A percentile compares a stretch with the other conserved stretches of the same genome.
phyloP scores from a whole-genome alignment of 1,139 yeast genomes.

The Suhomyces chickasaworum region DNA sequence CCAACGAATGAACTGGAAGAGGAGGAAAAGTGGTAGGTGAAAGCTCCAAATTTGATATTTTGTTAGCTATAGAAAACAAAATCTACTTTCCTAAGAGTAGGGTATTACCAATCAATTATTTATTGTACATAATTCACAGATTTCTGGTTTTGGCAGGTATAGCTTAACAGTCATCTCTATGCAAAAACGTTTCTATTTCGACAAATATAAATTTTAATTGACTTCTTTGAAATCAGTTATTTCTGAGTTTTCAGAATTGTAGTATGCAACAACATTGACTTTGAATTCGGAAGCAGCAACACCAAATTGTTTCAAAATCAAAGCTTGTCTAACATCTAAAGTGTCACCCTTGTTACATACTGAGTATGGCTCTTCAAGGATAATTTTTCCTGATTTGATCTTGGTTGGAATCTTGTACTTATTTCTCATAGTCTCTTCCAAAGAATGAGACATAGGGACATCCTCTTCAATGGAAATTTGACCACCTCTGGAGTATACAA shows the following conservation, averaged over 20 bases:
- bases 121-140: constrained; percentile 12
- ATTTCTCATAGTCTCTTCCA: constrained; percentile 89
- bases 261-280: constrained; percentile 76
- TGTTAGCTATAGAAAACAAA: not conserved
- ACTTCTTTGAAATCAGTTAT: constrained; percentile 27
- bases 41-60: not conserved
- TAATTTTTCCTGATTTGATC: constrained; percentile 85
- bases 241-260: constrained; percentile 55
- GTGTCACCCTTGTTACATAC: constrained; percentile 82
- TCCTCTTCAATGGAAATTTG: constrained; percentile 88
- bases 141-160: not conserved
- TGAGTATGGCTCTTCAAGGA: constrained; percentile 69
- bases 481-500: constrained; percentile 94
- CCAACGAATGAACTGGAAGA: constrained; percentile 17
- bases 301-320: constrained; percentile 92
- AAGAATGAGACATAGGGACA: constrained; percentile 93
- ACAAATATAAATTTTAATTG: not conserved
- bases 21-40: constrained; percentile 7
- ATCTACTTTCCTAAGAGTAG: not conserved
- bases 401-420: constrained; percentile 89
- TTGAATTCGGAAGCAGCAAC: constrained; percentile 90
- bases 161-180: not conserved
- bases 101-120: not conserved
- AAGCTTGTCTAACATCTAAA: constrained; percentile 88
- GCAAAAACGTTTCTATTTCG: constrained; percentile 4